Base-by-base conservation (phyloP, 495 filamentous ascomycete genomes). In the Penicillium paxilli region DNA sequence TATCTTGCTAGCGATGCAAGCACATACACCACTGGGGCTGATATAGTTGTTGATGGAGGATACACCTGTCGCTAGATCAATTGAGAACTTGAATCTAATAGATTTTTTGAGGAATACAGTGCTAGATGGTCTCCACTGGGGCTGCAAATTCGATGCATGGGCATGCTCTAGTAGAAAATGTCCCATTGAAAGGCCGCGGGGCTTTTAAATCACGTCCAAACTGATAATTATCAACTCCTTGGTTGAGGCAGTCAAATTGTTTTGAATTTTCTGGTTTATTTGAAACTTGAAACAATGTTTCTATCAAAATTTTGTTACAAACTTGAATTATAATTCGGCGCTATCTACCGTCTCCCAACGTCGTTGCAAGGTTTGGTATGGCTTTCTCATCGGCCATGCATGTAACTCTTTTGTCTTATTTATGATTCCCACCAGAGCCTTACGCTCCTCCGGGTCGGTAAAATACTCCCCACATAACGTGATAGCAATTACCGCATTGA, bases 1-100 rank as follows among this genome's bases (percentile, higher is more conserved):
- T 94, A 90, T 62, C 69, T 94, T 47, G 88, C 88, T 2, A 86
- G 81, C 14, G 89, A 93, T 68, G 89, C 90, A 5, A 78, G 80
- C n/a, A 87, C 82, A 49, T 95, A 89, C 66, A 92, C 86, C 1
- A 96, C 88, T 5, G 91, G 89, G 0, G 73, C 74, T 5, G 85
- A 90, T 64, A 71, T 90, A 26, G 62, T 87, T 17, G 76, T 89
- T 44, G 88, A 91, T 63, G 88, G 88, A 12, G 68, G 70, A 2
- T 72, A 70, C 41, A 65, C 62, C 12, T 57, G 59, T 26, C 62
- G 53, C 4, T 64, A 48, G 41, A 49, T 5, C 2, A 16, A 1
- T 6, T 16, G 9, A 2, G 17, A n/a, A n/a, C n/a, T n/a, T n/a
- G n/a, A n/a, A n/a, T n/a, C n/a, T n/a, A n/a, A n/a, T n/a, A n/a